phyloP scores from a whole-genome alignment of 805 yeast species.

The Grigorovia humatica region DNA sequence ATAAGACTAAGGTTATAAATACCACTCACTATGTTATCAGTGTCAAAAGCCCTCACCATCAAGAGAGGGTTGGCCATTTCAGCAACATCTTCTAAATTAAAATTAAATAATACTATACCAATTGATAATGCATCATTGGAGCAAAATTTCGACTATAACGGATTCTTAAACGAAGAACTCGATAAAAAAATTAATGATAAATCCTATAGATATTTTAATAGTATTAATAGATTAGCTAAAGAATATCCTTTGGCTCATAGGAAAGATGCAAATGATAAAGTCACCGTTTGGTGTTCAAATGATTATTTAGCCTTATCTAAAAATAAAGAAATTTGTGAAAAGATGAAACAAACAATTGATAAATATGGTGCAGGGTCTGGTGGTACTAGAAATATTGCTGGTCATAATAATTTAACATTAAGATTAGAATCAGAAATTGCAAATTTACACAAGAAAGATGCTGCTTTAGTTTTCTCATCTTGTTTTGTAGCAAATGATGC shows the following conservation, averaged over 20 bases:
- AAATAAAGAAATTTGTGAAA: constrained; percentile 58
- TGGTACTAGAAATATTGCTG: constrained; percentile 98
- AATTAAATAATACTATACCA: constrained; percentile 26
- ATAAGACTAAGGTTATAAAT: too few species aligned
- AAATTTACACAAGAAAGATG: constrained; percentile 85
- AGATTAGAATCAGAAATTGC: constrained; percentile 80
- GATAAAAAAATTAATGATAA: constrained; percentile 71
- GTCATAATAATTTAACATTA: constrained; percentile 88
- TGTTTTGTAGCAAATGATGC: constrained; percentile 98
- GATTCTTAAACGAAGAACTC: constrained; percentile 57
- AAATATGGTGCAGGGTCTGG: constrained; percentile 98
- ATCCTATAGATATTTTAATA: constrained; percentile 92
- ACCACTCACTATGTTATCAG: not conserved
- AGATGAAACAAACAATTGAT: constrained; percentile 71
- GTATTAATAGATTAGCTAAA: constrained; percentile 87
- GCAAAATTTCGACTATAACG: constrained; percentile 56
- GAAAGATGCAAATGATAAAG: constrained; percentile 62
- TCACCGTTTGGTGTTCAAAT: constrained; percentile 98
- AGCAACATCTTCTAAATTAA: constrained; percentile 26
- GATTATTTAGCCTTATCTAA: constrained; percentile 94
- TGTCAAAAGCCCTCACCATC: not conserved
- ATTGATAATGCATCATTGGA: constrained; percentile 38
- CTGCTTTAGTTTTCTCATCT: constrained; percentile 88
- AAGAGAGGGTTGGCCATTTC: constrained; percentile 17
- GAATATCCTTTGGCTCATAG: constrained; percentile 94